These are phyloP conservation scores for Dacryopinax primogenitus DNA, from an alignment of 768 basidiomycete genomes.

Conservation along the genomic window DNA sequence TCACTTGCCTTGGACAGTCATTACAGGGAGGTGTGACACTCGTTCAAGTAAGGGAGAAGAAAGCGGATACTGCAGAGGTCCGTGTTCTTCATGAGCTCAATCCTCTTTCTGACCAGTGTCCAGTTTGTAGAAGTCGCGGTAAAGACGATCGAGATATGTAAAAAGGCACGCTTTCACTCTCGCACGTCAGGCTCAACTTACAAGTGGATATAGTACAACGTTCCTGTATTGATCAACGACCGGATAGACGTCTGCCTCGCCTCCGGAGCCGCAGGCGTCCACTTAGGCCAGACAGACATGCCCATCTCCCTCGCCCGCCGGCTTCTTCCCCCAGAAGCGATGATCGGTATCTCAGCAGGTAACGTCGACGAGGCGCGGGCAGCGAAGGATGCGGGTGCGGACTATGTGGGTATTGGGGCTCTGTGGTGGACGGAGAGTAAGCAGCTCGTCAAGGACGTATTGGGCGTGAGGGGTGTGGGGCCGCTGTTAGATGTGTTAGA, in stretches of 20 bases:
- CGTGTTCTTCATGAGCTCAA: conserved; percentile 18
- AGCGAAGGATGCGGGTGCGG: conserved; percentile 52
- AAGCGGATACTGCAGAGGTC: conserved; percentile 66
- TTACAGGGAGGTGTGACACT: conserved; percentile 77
- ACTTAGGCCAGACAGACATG: conserved; percentile 84
- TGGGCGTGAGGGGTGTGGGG: conserved; percentile 66
- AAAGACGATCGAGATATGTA: conserved; percentile 56
- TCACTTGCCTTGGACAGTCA: conserved; percentile 35
- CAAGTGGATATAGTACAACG: conserved; percentile 36
- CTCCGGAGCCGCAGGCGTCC: conserved; percentile 62
- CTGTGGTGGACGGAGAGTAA: conserved; percentile 76
- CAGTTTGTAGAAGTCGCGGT: conserved; percentile 69
- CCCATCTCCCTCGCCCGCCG: conserved; percentile 49
- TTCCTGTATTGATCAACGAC: conserved; percentile 63
- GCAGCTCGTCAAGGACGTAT: conserved; percentile 44
- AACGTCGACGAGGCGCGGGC: conserved; percentile 47
- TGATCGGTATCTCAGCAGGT: conserved; percentile 75
- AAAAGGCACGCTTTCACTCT: conserved; percentile 28
- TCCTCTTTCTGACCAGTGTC: background rate
- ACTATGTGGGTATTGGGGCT: conserved; percentile 82
- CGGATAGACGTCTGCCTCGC: conserved; percentile 76
- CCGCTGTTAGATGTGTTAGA: conserved; percentile 50
- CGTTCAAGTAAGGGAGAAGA: conserved; percentile 83
- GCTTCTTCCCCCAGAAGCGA: conserved; percentile 52
- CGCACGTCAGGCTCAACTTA: background rate